Evolutionary conservation across 768 basidiomycete species (phyloP), one percentile per base, ranked within the genome.

Genomic region (Podaxis rugospora): DNA sequence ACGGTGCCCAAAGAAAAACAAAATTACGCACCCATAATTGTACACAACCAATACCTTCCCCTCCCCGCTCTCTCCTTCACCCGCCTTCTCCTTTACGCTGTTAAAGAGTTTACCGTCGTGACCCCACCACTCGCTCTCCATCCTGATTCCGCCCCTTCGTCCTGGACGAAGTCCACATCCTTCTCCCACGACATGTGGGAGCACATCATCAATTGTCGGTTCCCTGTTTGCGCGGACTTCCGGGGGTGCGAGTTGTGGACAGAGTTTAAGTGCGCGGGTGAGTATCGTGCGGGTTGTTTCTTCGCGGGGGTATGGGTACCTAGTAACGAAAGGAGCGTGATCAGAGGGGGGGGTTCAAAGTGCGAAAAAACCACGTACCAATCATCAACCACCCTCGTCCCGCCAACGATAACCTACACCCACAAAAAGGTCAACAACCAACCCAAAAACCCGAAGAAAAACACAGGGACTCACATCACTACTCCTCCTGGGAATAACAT

Each of bases 301-400:
- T 13, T 82, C 80, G 9, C 89, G 83, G 3, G 88, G 81, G 3
- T 72, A 72, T 0, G 90, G 87, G 65, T 84, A 85, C 87, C 87
- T 87, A 46, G 28, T n/a, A 44, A 46, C 23, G 18, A 44, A 25
- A 23, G 18, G 35, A 27, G 35, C 5, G 25, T 13, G 2, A n/a
- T 25, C 16, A 28, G 14, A 11, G 18, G 21, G 21, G 21, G 21
- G 35, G 28, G 56, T 14, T 42, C 36, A 14, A 13, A 37, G 28
- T 11, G 4, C 1, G 32, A 32, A 32, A 32, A 3, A 3, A 5
- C 1, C 9, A 51, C 68, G 9, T 66, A 80, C 89, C 90, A 92
- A 67, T 91, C 89, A 55, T 90, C 70, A 0, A 74, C 71, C 0
- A 70, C 75, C 61, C 77, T 83, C 13, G 82, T 87, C 1, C 88